Evolutionary conservation across 2,329 filamentous ascomycete species (phyloP), one percentile per base, ranked within the genome.

Genomic region (Apiospora saccharicola): DNA sequence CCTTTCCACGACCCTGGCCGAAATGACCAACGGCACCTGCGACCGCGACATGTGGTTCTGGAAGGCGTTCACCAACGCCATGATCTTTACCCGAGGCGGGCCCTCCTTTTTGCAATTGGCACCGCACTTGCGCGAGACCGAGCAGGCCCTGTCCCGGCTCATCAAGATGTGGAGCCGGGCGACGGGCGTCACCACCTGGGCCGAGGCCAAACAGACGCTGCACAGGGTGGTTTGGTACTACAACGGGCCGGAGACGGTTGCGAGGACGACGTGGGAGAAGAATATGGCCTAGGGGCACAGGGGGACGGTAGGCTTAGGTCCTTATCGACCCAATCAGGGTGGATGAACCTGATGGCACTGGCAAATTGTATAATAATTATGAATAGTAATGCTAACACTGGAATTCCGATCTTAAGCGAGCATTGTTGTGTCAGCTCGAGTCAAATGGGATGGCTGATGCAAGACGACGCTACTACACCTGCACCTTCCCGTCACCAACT

Each of bases 41-140:
- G 49, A 51, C 49, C 49, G 51, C 24, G 51, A 53, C 13, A 53
- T 53, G 51, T 53, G 51, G 24, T 53, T 53, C 16, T 53, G 51
- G 51, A 26, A 53, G 26, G 51, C 51, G 0, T 53, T 53, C 5
- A 26, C 51, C 16, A 6, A 13, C 13, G 24, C 14, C 13, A 6
- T 53, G 13, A 14, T 53, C 24, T 30, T 30, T 4, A 16, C 12
- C 24, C 13, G 24, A 30, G 24, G 14, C 1, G 24, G 51, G 1
- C 51, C 12, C 51, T 19, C 51, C 13, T 53, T 53, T 53, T 4
- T 14, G 4, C 0, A 7, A 5, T 12, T 19, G 12, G 4, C 51
- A 2, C 24, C 13, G 24, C 4, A 16, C 24, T 12, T 53, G n/a
- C 51, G 14, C 14, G 24, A 30, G 5, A 30, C 1, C 2, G 24